Percentiles rank a stretch among this genome's conserved stretches.
phyloP scores from a whole-genome alignment of 306 rosid species.

The Ammopiptanthus mongolicus region DNA sequence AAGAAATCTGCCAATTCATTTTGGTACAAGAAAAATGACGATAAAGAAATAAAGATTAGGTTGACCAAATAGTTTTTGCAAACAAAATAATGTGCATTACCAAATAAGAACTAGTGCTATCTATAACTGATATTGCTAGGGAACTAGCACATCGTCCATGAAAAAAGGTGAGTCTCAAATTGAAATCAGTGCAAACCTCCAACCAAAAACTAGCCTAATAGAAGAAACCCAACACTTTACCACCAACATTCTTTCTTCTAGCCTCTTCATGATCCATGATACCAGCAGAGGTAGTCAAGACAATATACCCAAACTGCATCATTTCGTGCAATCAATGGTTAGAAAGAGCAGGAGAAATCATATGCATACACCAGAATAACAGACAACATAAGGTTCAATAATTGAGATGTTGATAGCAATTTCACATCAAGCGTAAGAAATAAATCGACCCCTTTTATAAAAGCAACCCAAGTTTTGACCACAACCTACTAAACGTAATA shows the following conservation, averaged over 20 bases:
- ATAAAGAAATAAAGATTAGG: neutral
- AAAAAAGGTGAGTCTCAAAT: slow-evolving; percentile 2
- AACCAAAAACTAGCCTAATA: slow-evolving; percentile 19
- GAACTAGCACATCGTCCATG: neutral
- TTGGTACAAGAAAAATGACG: neutral
- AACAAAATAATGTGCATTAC: slow-evolving; percentile 14
- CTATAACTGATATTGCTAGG: slow-evolving; percentile 1
- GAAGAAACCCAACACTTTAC: slow-evolving; percentile 45
- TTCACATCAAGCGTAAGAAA: neutral
- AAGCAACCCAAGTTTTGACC: neutral
- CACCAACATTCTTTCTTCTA: slow-evolving; percentile 49
- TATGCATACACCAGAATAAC: neutral
- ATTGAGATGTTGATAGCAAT: neutral
- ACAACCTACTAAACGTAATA: too few relatives aligned
- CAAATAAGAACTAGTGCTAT: neutral
- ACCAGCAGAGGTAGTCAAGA: slow-evolving; percentile 48
- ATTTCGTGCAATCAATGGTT: neutral
- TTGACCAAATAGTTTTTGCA: neutral
- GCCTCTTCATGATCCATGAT: slow-evolving; percentile 57
- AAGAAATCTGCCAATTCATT: neutral
- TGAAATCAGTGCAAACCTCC: neutral
- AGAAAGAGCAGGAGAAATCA: neutral
- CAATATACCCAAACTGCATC: slow-evolving; percentile 48
- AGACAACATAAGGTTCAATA: neutral
- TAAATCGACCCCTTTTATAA: neutral